Evolutionary conservation across 192 early-diverging fungal species (phyloP).

Genomic region (Lobosporangium transversale): DNA sequence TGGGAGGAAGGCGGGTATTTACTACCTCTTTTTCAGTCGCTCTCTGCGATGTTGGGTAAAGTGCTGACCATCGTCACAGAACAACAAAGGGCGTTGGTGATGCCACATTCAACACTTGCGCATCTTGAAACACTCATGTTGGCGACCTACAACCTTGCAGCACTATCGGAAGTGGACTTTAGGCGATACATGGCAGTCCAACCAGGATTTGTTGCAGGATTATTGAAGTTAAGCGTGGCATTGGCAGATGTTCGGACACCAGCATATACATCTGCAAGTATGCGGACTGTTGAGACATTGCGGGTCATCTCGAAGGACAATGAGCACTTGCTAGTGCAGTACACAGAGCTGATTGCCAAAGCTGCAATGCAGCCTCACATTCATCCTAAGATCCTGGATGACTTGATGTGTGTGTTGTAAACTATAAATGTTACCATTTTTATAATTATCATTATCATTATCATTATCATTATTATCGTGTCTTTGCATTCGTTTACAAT

Average conservation of each 20-base stretch:
- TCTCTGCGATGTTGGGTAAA: constrained; percentile 41
- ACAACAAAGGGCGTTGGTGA: constrained; percentile 4
- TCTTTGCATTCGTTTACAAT: too few relatives aligned
- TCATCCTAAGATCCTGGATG: constrained; percentile 41
- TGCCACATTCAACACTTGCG: constrained; percentile 54
- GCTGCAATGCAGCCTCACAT: constrained; percentile 48
- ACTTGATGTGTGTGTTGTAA: constrained; percentile 47
- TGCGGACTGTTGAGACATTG: constrained; percentile 48
- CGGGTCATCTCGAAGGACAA: constrained; percentile 45
- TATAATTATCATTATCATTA: too few relatives aligned
- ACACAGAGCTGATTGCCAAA: constrained; percentile 48
- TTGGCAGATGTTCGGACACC: constrained; percentile 43
- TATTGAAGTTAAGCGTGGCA: constrained; percentile 36
- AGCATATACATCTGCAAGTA: constrained; percentile 32
- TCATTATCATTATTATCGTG: too few relatives aligned
- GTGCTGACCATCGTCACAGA: constrained; percentile 35
- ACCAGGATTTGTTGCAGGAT: constrained; percentile 43
- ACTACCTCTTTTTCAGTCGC: constrained; percentile 45
- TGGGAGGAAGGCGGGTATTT: constrained; percentile 46
- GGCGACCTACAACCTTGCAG: constrained; percentile 62
- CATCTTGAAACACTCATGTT: constrained; percentile 63
- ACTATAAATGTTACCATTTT: too few relatives aligned
- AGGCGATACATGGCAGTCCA: constrained; percentile 41
- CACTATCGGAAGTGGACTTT: constrained; percentile 37
- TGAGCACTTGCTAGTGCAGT: constrained; percentile 45